Percentiles rank a stretch among this genome's conserved stretches.
phyloP scores from a whole-genome alignment of 805 yeast genomes.

The Teunomyces aglyptinius region DNA sequence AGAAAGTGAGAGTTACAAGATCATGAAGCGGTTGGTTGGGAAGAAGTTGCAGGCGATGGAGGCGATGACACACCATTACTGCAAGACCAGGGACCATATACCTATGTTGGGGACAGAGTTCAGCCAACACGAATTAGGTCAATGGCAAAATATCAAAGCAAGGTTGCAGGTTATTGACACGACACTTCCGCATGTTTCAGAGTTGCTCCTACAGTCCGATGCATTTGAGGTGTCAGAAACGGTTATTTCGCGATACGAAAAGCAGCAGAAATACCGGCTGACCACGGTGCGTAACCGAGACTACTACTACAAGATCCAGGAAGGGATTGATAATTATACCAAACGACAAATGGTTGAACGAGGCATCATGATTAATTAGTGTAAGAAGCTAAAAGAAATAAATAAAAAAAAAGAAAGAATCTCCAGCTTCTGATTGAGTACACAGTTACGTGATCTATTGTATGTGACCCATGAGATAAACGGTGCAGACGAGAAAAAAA shows the following conservation, averaged over 20 bases:
- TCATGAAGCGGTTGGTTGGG: slow-evolving; percentile 7
- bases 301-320: slow-evolving; percentile 18
- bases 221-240: slow-evolving; percentile 4
- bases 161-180: neutral
- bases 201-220: neutral
- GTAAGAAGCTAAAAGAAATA: neutral
- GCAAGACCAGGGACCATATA: neutral
- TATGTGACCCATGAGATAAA: neutral
- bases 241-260: slow-evolving; percentile 1
- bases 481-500: neutral
- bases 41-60: slow-evolving; percentile 6
- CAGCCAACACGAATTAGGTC: neutral
- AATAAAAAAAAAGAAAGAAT: neutral
- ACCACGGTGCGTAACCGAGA: slow-evolving; percentile 7
- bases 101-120: slow-evolving; percentile 1
- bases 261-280: slow-evolving; percentile 7
- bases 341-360: slow-evolving; percentile 15
- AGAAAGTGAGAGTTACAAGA: slow-evolving; percentile 10
- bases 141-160: neutral
- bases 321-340: slow-evolving; percentile 21
- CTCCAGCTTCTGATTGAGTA: neutral
- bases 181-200: neutral
- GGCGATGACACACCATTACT: slow-evolving; percentile 3
- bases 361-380: slow-evolving; percentile 8
- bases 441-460: neutral